Evolutionary conservation across 805 yeast species (phyloP).

Genomic region (Wickerhamiella lipophila): DNA sequence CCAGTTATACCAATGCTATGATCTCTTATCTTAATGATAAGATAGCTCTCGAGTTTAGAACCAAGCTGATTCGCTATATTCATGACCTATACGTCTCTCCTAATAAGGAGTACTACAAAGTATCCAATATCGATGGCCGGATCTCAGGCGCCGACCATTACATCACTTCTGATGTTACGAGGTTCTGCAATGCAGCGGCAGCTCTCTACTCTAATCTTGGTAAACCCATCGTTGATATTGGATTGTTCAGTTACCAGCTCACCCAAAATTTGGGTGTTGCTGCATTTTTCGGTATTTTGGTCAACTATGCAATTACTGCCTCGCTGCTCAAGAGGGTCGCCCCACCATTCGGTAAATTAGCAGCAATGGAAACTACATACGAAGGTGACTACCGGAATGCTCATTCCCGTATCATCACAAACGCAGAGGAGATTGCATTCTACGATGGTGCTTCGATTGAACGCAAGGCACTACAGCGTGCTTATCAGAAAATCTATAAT

Average conservation of each 20-base stretch:
- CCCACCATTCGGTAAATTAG: slow-evolving; percentile 72
- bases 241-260: slow-evolving; percentile 71
- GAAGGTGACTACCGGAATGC: slow-evolving; percentile 85
- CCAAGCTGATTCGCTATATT: slow-evolving; percentile 68
- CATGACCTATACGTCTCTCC: slow-evolving; percentile 82
- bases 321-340: slow-evolving; percentile 55
- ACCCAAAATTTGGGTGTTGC: slow-evolving; percentile 74
- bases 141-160: slow-evolving; percentile 72
- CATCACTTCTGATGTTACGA: slow-evolving; percentile 70
- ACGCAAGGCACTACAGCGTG: slow-evolving; percentile 46
- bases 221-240: slow-evolving; percentile 77
- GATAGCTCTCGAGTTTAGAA: slow-evolving; percentile 71
- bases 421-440: slow-evolving; percentile 88
- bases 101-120: slow-evolving; percentile 70
- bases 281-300: slow-evolving; percentile 72
- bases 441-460: slow-evolving; percentile 81
- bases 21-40: slow-evolving; percentile 68
- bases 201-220: slow-evolving; percentile 80
- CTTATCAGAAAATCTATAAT: slow-evolving; percentile 44
- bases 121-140: slow-evolving; percentile 41
- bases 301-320: slow-evolving; percentile 73
- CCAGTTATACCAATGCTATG: slow-evolving; percentile 82
- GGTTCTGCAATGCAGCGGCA: slow-evolving; percentile 69
- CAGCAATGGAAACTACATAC: slow-evolving; percentile 58
- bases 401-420: slow-evolving; percentile 71